A percentile compares a stretch with the other conserved stretches of the same genome.
Evolutionary conservation across 1,139 yeast genomes (phyloP).

Genomic region (Hanseniaspora uvarum): DNA sequence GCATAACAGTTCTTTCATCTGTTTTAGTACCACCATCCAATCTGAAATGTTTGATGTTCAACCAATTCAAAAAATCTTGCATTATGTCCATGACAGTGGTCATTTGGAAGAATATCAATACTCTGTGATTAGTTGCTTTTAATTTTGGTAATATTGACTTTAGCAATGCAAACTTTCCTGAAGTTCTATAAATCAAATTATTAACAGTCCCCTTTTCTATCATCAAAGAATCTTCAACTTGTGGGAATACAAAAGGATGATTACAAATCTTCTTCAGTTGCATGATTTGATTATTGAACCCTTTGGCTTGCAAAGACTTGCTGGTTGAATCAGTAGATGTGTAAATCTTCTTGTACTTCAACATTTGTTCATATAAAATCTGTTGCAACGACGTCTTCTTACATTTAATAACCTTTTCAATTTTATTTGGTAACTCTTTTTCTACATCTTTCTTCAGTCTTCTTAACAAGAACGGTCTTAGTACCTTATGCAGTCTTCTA

Average conservation of each 20-base stretch:
- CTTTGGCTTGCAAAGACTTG: conserved; percentile 54
- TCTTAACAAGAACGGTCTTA: conserved; percentile 85
- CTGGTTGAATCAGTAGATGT: conserved; percentile 20
- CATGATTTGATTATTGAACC: conserved; percentile 86
- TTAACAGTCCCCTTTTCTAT: conserved; percentile 19
- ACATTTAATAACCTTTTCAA: conserved; percentile 85
- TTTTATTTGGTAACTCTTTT: conserved; percentile 68
- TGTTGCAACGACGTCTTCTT: conserved; percentile 82
- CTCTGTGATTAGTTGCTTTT: conserved; percentile 66
- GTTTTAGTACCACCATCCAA: conserved; percentile 77
- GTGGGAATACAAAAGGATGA: conserved; percentile 95
- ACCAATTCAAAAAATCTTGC: conserved; percentile 67
- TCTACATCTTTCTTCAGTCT: conserved; percentile 80
- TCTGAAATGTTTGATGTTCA: conserved; percentile 59
- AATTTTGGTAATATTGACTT: conserved; percentile 68
- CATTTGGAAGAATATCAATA: conserved; percentile 76
- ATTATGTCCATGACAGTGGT: conserved; percentile 81
- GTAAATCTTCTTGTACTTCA: conserved; percentile 56
- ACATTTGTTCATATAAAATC: conserved; percentile 68
- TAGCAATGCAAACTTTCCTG: conserved; percentile 70
- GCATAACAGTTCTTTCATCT: conserved; percentile 63
- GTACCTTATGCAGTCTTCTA: conserved; percentile 83
- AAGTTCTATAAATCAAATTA: conserved; percentile 34
- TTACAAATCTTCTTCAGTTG: conserved; percentile 92
- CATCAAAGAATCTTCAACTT: conserved; percentile 66